A percentile compares a stretch with the other conserved stretches of the same genome.
Evolutionary conservation across 140 eudicot species (phyloP).

Genomic region (Ambrosia hybrid): DNA sequence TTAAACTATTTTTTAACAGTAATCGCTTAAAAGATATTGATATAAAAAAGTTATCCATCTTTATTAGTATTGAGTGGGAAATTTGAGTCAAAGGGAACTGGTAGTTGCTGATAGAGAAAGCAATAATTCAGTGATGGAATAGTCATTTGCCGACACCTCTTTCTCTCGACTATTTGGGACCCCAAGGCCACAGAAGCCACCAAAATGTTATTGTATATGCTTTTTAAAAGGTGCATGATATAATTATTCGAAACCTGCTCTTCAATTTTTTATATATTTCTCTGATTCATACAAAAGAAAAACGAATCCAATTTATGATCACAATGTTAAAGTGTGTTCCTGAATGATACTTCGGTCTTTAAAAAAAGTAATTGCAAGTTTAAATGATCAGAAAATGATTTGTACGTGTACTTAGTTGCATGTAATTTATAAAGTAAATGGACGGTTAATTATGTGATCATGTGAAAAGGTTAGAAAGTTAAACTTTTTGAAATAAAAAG

Average conservation of each 20-base stretch:
- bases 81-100: conserved; percentile 15
- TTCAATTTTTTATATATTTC: neutral
- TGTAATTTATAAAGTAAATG: neutral
- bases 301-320: neutral
- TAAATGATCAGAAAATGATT: no score
- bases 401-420: no score
- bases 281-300: neutral
- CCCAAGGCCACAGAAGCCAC: conserved; percentile 20
- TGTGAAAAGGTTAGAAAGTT: neutral
- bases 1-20: no score
- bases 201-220: neutral
- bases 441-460: neutral
- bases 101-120: conserved; percentile 15
- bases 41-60: neutral
- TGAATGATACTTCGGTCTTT: no score
- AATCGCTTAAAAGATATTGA: no score
- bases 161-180: conserved; percentile 35
- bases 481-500: neutral
- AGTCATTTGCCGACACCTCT: conserved; percentile 37
- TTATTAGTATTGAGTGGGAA: neutral
- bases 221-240: conserved; percentile 3
- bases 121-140: conserved; percentile 14
- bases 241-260: conserved; percentile 1
- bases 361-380: no score
- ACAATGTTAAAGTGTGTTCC: no score